phyloP scores from a whole-genome alignment of 2,329 filamentous ascomycete species.

The Stromatinia cepivora region DNA sequence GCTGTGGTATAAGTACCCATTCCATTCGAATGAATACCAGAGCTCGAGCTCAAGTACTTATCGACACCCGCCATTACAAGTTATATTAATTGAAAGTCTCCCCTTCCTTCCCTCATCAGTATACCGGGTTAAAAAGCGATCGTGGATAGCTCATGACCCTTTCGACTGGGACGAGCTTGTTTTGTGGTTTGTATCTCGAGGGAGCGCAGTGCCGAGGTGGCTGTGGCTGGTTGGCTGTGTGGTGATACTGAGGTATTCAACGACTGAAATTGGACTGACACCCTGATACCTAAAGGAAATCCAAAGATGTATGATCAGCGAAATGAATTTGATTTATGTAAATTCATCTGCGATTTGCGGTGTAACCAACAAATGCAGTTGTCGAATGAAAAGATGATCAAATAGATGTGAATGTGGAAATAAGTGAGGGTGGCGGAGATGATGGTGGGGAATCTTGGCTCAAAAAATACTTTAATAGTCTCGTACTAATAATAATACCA shows the following conservation, averaged over 20 bases:
- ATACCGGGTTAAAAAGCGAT: slow-evolving; percentile 31
- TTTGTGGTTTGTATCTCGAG: not conserved
- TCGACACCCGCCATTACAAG: slow-evolving; percentile 39
- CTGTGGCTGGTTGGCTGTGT: slow-evolving; percentile 15
- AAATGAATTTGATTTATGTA: slow-evolving; percentile 5
- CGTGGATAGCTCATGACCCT: slow-evolving; percentile 29
- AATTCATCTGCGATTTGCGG: slow-evolving; percentile 18
- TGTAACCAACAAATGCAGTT: slow-evolving; percentile 14
- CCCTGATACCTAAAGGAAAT: slow-evolving; percentile 12
- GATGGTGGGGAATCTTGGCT: slow-evolving; percentile 22
- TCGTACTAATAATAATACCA: slow-evolving; percentile 7
- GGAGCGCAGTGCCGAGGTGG: not conserved
- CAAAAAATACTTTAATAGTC: slow-evolving; percentile 7
- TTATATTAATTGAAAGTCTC: slow-evolving; percentile 29
- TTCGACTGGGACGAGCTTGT: slow-evolving; percentile 18
- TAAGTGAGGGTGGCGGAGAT: slow-evolving; percentile 23
- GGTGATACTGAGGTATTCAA: slow-evolving; percentile 18
- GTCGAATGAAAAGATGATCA: slow-evolving; percentile 13
- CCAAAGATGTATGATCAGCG: slow-evolving; percentile 20
- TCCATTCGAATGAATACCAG: slow-evolving; percentile 26
- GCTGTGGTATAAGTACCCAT: slow-evolving; percentile 24
- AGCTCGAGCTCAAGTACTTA: slow-evolving; percentile 33
- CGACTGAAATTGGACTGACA: slow-evolving; percentile 9
- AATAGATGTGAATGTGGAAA: slow-evolving; percentile 9
- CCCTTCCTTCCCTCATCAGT: slow-evolving; percentile 39